phyloP scores from a whole-genome alignment of 1,284 basidiomycete species.

The Malassezia sp. region DNA sequence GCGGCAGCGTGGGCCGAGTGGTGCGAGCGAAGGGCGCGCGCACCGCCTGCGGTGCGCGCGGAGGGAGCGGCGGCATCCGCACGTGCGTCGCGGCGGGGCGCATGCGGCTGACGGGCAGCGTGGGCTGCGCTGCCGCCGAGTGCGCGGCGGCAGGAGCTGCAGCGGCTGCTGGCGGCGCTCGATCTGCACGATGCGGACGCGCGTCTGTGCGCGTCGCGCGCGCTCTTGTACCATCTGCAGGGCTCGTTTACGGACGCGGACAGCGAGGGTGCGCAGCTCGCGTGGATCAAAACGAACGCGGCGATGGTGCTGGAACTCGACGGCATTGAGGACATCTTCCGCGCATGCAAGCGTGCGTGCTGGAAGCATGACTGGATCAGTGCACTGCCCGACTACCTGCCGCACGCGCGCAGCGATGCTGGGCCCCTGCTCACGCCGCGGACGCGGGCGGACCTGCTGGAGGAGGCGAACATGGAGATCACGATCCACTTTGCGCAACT shows the following conservation, averaged over 20 bases:
- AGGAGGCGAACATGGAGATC: slow-evolving; percentile 44
- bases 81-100: background rate
- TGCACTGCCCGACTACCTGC: slow-evolving; percentile 39
- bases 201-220: slow-evolving; percentile 32
- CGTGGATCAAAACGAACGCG: slow-evolving; percentile 90
- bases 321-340: slow-evolving; percentile 69
- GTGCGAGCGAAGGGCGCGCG: slow-evolving; percentile 17
- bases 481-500: slow-evolving; percentile 43
- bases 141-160: slow-evolving; percentile 27
- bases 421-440: slow-evolving; percentile 35
- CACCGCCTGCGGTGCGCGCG: background rate
- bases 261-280: slow-evolving; percentile 82
- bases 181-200: slow-evolving; percentile 35
- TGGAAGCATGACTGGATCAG: slow-evolving; percentile 63
- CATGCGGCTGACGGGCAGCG: slow-evolving; percentile 14
- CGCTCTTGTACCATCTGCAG: slow-evolving; percentile 48
- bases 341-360: slow-evolving; percentile 78
- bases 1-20: slow-evolving; percentile 69
- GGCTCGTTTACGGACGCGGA: slow-evolving; percentile 82
- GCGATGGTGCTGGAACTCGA: slow-evolving; percentile 72
- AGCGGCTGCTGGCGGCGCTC: slow-evolving; percentile 30
- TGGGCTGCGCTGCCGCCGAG: slow-evolving; percentile 35
- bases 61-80: background rate
- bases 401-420: slow-evolving; percentile 18
- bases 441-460: slow-evolving; percentile 39